Percentiles rank a stretch among this genome's conserved stretches.
phyloP scores from a whole-genome alignment of 1,284 basidiomycete species.

The Austroboletus niveus region DNA sequence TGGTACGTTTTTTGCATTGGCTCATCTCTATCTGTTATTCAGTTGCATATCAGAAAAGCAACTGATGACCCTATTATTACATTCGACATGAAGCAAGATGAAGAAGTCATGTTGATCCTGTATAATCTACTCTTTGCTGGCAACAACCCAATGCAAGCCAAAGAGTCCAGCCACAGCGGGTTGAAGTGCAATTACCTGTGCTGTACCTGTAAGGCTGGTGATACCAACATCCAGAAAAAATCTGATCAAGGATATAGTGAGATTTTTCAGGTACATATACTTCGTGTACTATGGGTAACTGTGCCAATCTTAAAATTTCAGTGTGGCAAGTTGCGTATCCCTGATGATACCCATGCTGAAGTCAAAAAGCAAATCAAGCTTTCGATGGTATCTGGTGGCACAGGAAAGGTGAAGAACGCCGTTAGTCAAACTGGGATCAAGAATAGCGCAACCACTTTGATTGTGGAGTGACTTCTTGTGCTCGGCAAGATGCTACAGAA shows the following conservation, averaged over 20 bases:
- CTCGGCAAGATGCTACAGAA: conserved; percentile 1
- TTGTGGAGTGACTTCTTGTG: neutral
- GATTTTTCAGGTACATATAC: conserved; percentile 17
- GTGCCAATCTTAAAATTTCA: too few species aligned
- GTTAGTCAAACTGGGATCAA: conserved; percentile 5
- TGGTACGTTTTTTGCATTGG: too few species aligned
- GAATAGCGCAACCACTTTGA: conserved; percentile 1
- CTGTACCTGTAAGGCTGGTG: conserved; percentile 30
- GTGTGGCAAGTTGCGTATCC: conserved; percentile 5
- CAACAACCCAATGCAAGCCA: conserved; percentile 19
- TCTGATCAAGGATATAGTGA: conserved; percentile 17
- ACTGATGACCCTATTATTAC: too few species aligned
- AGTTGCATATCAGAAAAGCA: too few species aligned
- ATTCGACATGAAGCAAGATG: too few species aligned
- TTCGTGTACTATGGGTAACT: too few species aligned
- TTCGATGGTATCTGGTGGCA: conserved; percentile 4
- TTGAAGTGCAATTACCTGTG: conserved; percentile 32
- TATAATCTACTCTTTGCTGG: too few species aligned
- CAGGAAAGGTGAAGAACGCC: conserved; percentile 4
- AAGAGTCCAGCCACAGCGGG: conserved; percentile 33
- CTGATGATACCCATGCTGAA: conserved; percentile 4
- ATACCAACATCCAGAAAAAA: conserved; percentile 22
- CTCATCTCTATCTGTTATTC: too few species aligned
- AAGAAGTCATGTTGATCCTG: too few species aligned
- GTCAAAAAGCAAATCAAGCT: conserved; percentile 12